Evolutionary conservation across 148 eudicot species (phyloP).

Genomic region (Arbutus unedo): DNA sequence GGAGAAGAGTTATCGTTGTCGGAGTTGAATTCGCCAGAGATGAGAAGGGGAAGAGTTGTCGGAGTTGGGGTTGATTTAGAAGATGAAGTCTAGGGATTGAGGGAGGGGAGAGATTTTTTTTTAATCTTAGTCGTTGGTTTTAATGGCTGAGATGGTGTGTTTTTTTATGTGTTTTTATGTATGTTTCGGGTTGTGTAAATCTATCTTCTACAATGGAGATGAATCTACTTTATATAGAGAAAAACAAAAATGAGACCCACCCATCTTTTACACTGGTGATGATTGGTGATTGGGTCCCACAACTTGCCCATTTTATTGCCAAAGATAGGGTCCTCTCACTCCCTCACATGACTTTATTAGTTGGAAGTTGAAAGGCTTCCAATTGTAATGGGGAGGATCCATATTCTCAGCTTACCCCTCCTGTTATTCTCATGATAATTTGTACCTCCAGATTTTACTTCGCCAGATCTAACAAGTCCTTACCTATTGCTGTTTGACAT

Average conservation of each 20-base stretch:
- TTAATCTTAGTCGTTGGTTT: too few relatives aligned
- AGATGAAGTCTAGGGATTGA: too few relatives aligned
- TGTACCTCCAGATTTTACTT: too few relatives aligned
- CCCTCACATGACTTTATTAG: slow-evolving; percentile 65
- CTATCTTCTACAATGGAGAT: background rate
- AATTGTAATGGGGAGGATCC: slow-evolving; percentile 65
- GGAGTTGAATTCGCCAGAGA: too few relatives aligned
- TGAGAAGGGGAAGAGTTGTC: too few relatives aligned
- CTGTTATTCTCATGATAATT: background rate
- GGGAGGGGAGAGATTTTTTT: too few relatives aligned
- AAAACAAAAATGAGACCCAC: slow-evolving; percentile 24
- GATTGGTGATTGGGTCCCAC: slow-evolving; percentile 18
- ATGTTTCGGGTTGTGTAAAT: background rate
- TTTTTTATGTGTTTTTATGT: too few relatives aligned
- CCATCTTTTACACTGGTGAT: slow-evolving; percentile 19
- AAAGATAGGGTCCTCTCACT: slow-evolving; percentile 39
- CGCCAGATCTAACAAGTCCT: too few relatives aligned
- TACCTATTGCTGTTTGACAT: too few relatives aligned
- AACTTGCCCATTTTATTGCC: background rate
- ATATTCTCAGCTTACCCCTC: slow-evolving; percentile 42
- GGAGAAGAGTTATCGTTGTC: too few relatives aligned
- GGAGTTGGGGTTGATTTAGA: too few relatives aligned
- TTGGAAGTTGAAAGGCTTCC: slow-evolving; percentile 45
- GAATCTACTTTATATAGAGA: background rate
- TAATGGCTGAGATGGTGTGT: too few relatives aligned